Base-by-base conservation (phyloP, 176 grass and related monocot genomes). In the Lolium rigidum region DNA sequence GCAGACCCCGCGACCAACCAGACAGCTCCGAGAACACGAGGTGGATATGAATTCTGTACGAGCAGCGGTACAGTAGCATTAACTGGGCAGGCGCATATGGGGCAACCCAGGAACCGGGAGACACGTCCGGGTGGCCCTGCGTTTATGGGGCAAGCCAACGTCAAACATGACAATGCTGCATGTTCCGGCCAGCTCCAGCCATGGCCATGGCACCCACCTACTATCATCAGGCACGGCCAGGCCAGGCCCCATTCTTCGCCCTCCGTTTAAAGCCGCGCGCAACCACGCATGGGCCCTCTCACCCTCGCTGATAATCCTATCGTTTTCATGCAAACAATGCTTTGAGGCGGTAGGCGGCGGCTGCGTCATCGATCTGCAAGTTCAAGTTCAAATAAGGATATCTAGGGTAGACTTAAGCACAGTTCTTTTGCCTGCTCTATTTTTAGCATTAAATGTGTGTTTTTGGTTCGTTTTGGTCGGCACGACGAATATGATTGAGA, bases 131-230 rank as follows among this genome's bases (percentile, higher is more conserved):
- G 12, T 76, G 48, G 48, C 22, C 6, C 54, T 62, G 21, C 43
- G 59, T 74, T 76, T 78, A 35, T 77, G 13, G 8, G 80, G 51
- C 44, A 5, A 59, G 37, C 79, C 43, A 69, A 65, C 76, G 76
- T 74, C 78, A 90, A 77, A 77, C 62, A 72, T 20, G 79, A 72
- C 64, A 86, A 8, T 16, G 61, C 1, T 26, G 88, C 78, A 70
- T 85, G 83, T 55, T 37, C 72, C 72, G 72, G 26, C 39, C 67
- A 24, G 58, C 11, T 47, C 46, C 46, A 35, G 31, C 31, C 31
- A 35, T 35, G 31, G 31, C 31, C 31, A 35, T 35, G 31, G 31
- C 31, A 35, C 31, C 31, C 31, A 35, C 31, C 31, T 35, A 35
- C 31, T 35, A 35, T 35, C 31, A 35, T 35, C 31, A 35, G 31